Percentiles rank a stretch among this genome's conserved stretches.
phyloP scores from a whole-genome alignment of 1,284 basidiomycete species.

The Naganishia sp. region DNA sequence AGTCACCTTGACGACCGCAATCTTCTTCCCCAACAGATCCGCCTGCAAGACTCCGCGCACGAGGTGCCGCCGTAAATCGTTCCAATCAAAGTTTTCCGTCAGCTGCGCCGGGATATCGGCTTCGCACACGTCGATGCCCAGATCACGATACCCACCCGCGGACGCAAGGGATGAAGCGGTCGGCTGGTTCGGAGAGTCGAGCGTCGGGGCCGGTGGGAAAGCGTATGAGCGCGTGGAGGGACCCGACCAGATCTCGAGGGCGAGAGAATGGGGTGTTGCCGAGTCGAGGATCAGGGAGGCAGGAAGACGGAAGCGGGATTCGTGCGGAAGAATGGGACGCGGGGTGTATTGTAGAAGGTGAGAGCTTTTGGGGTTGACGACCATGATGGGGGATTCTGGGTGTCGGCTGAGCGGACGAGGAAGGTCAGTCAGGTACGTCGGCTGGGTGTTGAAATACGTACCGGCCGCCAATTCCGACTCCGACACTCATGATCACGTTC shows the following conservation, averaged over 20 bases:
- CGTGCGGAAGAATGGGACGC: conserved; percentile 47
- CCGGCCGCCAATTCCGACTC: conserved; percentile 60
- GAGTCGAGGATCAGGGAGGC: conserved; percentile 53
- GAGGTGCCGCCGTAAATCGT: conserved; percentile 86
- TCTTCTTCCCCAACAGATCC: conserved; percentile 92
- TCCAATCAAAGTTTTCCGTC: conserved; percentile 99
- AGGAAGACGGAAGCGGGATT: conserved; percentile 48
- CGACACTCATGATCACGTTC: conserved; percentile 94
- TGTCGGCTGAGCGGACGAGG: conserved; percentile 40
- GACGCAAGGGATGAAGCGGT: conserved; percentile 34
- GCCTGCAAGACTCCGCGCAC: conserved; percentile 95
- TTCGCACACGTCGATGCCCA: conserved; percentile 58
- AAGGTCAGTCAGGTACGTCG: neutral
- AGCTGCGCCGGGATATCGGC: conserved; percentile 81
- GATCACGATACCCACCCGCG: conserved; percentile 48
- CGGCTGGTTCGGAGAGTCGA: conserved; percentile 17
- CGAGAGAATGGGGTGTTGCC: conserved; percentile 56
- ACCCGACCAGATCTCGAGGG: conserved; percentile 85
- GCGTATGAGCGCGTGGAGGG: conserved; percentile 63
- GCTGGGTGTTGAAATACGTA: conserved; percentile 13
- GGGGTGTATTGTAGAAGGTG: conserved; percentile 50
- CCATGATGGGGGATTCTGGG: conserved; percentile 53
- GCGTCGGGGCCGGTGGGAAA: conserved; percentile 8
- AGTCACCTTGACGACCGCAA: conserved; percentile 83
- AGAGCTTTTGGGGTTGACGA: conserved; percentile 52